Evolutionary conservation across 306 rosid genomes (phyloP).

Genomic region (Malus sieversii): DNA sequence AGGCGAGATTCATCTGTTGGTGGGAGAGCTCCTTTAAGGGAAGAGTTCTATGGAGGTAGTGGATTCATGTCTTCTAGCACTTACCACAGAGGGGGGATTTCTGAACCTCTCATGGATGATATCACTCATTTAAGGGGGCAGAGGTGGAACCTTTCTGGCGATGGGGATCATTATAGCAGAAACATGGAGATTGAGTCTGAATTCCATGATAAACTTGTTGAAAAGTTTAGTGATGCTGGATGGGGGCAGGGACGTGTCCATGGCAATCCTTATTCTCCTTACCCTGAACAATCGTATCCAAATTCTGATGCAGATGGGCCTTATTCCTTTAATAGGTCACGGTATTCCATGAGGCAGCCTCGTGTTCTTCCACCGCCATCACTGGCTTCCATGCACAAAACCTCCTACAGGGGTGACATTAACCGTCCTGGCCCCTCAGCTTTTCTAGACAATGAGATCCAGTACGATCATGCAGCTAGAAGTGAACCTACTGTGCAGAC

Average conservation of each 20-base stretch:
- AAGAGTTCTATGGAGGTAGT: conserved; percentile 53
- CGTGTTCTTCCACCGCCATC: conserved; percentile 95
- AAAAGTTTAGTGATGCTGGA: conserved; percentile 60
- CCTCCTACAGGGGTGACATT: conserved; percentile 40
- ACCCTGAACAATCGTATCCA: conserved; percentile 49
- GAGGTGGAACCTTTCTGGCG: conserved; percentile 68
- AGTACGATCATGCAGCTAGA: conserved; percentile 41
- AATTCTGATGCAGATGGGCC: conserved; percentile 68
- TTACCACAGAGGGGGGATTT: conserved; percentile 38
- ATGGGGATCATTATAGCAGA: conserved; percentile 56
- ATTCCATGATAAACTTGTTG: conserved; percentile 55
- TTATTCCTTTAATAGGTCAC: conserved; percentile 66
- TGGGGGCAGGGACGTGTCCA: conserved; percentile 52
- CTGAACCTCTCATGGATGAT: conserved; percentile 57
- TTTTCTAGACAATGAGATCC: conserved; percentile 53
- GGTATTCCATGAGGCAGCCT: conserved; percentile 79
- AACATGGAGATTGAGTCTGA: conserved; percentile 57
- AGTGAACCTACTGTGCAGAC: conserved; percentile 41
- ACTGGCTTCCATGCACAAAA: conserved; percentile 49
- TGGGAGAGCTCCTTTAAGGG: conserved; percentile 56
- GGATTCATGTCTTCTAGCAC: conserved; percentile 57
- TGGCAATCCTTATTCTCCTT: conserved; percentile 51
- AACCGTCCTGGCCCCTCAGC: conserved; percentile 47
- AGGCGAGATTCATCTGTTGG: conserved; percentile 48
- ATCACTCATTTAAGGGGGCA: conserved; percentile 48